A percentile compares a stretch with the other conserved stretches of the same genome.
Evolutionary conservation across 2,329 filamentous ascomycete species (phyloP).

Genomic region (Aspergillaceae sp.): DNA sequence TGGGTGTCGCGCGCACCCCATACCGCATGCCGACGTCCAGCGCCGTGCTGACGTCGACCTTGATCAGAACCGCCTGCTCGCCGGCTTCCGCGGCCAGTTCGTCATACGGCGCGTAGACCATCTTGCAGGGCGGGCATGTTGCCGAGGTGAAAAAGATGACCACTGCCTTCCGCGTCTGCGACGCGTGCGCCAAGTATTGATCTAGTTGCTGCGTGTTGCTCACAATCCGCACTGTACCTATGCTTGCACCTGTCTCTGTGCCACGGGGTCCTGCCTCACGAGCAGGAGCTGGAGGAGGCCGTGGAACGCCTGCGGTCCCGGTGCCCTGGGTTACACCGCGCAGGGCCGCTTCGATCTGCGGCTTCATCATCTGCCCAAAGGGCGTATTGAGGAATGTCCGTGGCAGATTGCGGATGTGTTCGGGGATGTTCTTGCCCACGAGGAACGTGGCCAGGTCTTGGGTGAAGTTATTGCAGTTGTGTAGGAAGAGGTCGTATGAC

Average conservation of each 20-base stretch:
- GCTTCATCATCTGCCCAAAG: constrained; percentile 78
- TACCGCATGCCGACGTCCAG: constrained; percentile 58
- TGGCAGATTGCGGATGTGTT: constrained; percentile 76
- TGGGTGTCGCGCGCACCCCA: constrained; percentile 68
- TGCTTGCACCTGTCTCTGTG: constrained; percentile 20
- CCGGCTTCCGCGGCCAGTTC: constrained; percentile 66
- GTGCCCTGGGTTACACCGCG: constrained; percentile 54
- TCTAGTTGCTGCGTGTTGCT: constrained; percentile 54
- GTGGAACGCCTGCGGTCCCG: constrained; percentile 17
- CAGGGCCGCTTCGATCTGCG: constrained; percentile 61
- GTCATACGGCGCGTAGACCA: constrained; percentile 73
- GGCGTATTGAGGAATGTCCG: constrained; percentile 77
- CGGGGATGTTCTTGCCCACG: constrained; percentile 77
- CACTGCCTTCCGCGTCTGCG: constrained; percentile 52
- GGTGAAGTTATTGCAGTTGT: constrained; percentile 98
- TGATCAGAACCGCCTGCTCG: constrained; percentile 63
- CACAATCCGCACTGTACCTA: constrained; percentile 49
- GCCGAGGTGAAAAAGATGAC: constrained; percentile 89
- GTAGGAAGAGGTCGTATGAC: constrained; percentile 79
- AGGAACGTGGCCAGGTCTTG: constrained; percentile 88
- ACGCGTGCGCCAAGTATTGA: constrained; percentile 50
- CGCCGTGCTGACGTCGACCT: constrained; percentile 67
- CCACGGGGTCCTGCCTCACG: constrained; percentile 3
- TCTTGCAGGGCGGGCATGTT: constrained; percentile 76
- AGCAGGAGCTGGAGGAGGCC: constrained; percentile 8